phyloP scores from a whole-genome alignment of 441 rosid species.

The Theobroma grandiflorum region DNA sequence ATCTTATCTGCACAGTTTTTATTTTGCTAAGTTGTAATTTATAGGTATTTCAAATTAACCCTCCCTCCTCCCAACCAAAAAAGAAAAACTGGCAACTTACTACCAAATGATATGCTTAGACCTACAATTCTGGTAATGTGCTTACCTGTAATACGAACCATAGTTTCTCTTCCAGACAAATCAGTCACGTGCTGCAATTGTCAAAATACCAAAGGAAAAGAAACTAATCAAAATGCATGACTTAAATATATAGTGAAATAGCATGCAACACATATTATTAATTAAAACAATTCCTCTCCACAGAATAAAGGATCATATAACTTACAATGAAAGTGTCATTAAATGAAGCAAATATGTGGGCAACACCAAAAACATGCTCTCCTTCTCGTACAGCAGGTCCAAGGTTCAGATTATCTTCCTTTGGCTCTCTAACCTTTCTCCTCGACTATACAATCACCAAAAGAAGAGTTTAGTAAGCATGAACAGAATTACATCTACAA shows the following conservation, averaged over 20 bases:
- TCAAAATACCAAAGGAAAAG: background rate
- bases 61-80: background rate
- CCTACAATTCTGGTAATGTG: background rate
- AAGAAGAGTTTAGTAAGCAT: background rate
- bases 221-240: background rate
- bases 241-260: background rate
- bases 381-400: conserved; percentile 55
- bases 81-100: background rate
- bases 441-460: conserved; percentile 38
- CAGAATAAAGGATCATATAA: background rate
- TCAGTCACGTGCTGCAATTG: conserved; percentile 68
- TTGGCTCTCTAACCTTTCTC: conserved; percentile 48
- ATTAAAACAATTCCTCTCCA: background rate
- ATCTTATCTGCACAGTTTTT: background rate
- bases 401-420: conserved; percentile 55
- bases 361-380: conserved; percentile 57
- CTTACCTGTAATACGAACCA: conserved; percentile 71
- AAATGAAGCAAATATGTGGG: conserved; percentile 62
- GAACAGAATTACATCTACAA: background rate
- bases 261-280: background rate
- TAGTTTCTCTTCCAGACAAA: conserved; percentile 71
- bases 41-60: background rate
- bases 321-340: conserved; percentile 67
- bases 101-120: background rate
- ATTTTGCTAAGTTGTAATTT: background rate